Conservation (phyloP, 805 yeast species). For the Teunomyces funiuensis region DNA sequence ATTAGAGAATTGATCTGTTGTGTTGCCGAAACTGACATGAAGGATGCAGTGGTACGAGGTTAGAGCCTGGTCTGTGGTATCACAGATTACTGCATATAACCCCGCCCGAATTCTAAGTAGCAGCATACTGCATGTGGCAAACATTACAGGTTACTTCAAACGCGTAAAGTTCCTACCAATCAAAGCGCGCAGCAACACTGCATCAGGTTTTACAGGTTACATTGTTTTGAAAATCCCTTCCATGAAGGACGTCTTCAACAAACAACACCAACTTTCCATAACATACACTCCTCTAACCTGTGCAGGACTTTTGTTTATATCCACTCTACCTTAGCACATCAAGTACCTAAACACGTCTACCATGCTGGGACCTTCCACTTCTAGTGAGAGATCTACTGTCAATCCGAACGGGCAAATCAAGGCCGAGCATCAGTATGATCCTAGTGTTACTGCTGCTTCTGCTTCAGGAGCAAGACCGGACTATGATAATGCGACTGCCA, state of each 20-base stretch:
- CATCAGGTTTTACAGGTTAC: constrained; percentile 2
- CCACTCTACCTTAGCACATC: constrained; percentile 8
- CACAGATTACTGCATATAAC: constrained; percentile 2
- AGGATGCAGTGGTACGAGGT: not conserved
- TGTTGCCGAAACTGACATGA: not conserved
- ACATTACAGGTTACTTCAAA: not conserved
- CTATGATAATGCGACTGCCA: constrained; percentile 16
- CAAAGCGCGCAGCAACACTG: not conserved
- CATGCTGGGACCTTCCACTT: constrained; percentile 29
- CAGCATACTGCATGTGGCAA: no score
- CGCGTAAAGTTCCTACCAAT: not conserved
- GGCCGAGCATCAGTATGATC: constrained; percentile 3
- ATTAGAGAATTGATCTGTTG: constrained; percentile 11
- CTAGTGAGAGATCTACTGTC: constrained; percentile 26
- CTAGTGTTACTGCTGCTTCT: constrained; percentile 10
- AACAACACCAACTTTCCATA: constrained; percentile 3
- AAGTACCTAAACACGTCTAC: constrained; percentile 3
- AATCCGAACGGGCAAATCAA: constrained; percentile 3
- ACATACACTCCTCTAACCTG: constrained; percentile 12
- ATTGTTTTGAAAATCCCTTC: constrained; percentile 4
- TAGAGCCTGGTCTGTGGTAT: no score
- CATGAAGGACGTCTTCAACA: constrained; percentile 6
- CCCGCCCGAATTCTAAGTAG: no score
- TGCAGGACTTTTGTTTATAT: constrained; percentile 28
- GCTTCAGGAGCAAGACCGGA: constrained; percentile 9